Percentiles rank a stretch among this genome's conserved stretches.
Evolutionary conservation across 306 rosid species (phyloP).

Genomic region (Gastrolobium bilobum): DNA sequence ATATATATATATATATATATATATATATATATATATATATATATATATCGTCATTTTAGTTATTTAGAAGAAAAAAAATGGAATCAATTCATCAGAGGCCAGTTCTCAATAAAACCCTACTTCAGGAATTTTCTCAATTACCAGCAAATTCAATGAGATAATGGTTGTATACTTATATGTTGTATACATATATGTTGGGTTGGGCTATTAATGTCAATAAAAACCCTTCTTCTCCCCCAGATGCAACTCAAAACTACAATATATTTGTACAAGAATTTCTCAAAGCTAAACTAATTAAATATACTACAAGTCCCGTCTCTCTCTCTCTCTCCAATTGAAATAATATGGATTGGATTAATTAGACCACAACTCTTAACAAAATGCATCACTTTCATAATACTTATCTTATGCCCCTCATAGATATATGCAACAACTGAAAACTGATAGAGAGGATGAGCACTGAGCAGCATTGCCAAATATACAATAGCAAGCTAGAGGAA

Average conservation of each 20-base stretch:
- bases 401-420: background rate
- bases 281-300: background rate
- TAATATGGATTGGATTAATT: conserved; percentile 3
- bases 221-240: background rate
- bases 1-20: too few relatives aligned
- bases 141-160: background rate
- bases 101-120: background rate
- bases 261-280: background rate
- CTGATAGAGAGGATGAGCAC: background rate
- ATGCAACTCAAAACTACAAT: background rate
- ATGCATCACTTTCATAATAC: background rate
- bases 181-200: conserved; percentile 1
- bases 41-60: background rate
- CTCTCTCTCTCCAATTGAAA: background rate
- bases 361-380: conserved; percentile 9
- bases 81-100: too few relatives aligned
- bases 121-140: conserved; percentile 6
- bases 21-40: too few relatives aligned
- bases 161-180: background rate
- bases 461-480: conserved; percentile 52
- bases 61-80: background rate
- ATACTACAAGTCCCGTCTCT: background rate
- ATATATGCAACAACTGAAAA: background rate
- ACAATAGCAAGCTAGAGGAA: conserved; percentile 54
- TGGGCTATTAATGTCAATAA: background rate